Evolutionary conservation across 1,139 yeast genomes (phyloP).

Genomic region (Taphrina sp.): DNA sequence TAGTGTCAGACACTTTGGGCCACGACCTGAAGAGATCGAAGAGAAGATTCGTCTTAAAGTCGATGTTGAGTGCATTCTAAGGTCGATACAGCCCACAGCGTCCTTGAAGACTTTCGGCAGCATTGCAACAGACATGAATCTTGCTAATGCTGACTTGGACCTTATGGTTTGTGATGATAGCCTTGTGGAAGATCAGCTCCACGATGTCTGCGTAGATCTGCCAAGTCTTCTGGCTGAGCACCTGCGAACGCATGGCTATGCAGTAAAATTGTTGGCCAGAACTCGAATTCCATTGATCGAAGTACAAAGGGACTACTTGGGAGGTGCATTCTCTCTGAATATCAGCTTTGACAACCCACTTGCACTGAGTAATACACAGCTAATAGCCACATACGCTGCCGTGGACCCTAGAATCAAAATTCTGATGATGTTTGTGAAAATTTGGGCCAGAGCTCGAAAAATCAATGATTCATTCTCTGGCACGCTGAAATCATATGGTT

Average conservation of each 20-base stretch:
- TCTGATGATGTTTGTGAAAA: conserved; percentile 33
- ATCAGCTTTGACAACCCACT: conserved; percentile 35
- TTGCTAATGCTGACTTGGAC: conserved; percentile 35
- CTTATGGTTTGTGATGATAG: conserved; percentile 30
- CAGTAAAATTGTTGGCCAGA: conserved; percentile 27
- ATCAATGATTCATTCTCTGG: conserved; percentile 36
- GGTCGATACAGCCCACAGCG: conserved; percentile 25
- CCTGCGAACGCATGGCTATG: conserved; percentile 22
- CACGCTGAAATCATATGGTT: conserved; percentile 36
- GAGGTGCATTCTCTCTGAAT: conserved; percentile 30
- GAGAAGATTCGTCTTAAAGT: conserved; percentile 21
- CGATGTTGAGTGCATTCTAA: conserved; percentile 23
- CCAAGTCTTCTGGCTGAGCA: conserved; percentile 15
- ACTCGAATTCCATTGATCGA: conserved; percentile 35
- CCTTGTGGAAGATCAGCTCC: conserved; percentile 24
- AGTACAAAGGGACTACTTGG: conserved; percentile 22
- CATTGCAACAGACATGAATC: conserved; percentile 31
- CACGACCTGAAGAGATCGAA: conserved; percentile 20
- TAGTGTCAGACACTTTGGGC: conserved; percentile 16
- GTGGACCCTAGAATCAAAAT: conserved; percentile 32
- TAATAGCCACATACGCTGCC: conserved; percentile 33
- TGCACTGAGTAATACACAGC: conserved; percentile 34
- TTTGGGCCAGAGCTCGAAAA: conserved; percentile 34
- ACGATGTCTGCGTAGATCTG: conserved; percentile 19
- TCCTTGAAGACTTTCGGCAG: conserved; percentile 33